Percentiles rank a stretch among this genome's conserved stretches.
These are phyloP conservation scores for Pharus latifolius DNA, from an alignment of 176 grass and related monocot genomes.

Conservation along the genomic window DNA sequence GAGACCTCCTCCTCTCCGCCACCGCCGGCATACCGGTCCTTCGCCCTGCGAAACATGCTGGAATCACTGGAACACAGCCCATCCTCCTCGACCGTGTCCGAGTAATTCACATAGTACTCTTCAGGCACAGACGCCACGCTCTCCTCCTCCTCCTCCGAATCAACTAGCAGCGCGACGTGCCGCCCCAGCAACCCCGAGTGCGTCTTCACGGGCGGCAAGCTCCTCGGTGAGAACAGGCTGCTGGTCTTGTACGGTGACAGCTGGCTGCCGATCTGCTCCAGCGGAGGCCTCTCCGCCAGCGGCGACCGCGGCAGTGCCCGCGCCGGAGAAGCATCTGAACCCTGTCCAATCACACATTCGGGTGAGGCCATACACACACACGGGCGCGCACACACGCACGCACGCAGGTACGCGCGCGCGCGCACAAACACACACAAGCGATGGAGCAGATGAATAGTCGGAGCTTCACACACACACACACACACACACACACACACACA, in stretches of 20 bases:
- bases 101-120: constrained; percentile 37
- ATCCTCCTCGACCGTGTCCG: constrained; percentile 57
- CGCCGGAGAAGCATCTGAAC: neutral
- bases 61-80: constrained; percentile 60
- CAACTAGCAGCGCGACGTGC: constrained; percentile 28
- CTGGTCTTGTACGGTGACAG: neutral
- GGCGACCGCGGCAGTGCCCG: constrained; percentile 33
- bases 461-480: too few relatives aligned
- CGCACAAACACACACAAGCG: too few relatives aligned
- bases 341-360: neutral
- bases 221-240: constrained; percentile 40
- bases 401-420: too few relatives aligned
- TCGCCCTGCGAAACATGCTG: constrained; percentile 33
- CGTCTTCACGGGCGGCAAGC: constrained; percentile 45
- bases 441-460: too few relatives aligned
- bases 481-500: too few relatives aligned
- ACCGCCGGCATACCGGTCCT: neutral
- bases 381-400: too few relatives aligned
- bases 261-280: constrained; percentile 8
- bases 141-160: constrained; percentile 42
- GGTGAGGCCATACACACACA: too few relatives aligned
- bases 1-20: constrained; percentile 53
- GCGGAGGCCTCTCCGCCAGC: constrained; percentile 35
- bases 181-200: constrained; percentile 40
- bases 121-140: constrained; percentile 64